Percentiles rank a stretch among this genome's conserved stretches.
Conservation (phyloP, 805 yeast genomes). For the Peterozyma toletana region DNA sequence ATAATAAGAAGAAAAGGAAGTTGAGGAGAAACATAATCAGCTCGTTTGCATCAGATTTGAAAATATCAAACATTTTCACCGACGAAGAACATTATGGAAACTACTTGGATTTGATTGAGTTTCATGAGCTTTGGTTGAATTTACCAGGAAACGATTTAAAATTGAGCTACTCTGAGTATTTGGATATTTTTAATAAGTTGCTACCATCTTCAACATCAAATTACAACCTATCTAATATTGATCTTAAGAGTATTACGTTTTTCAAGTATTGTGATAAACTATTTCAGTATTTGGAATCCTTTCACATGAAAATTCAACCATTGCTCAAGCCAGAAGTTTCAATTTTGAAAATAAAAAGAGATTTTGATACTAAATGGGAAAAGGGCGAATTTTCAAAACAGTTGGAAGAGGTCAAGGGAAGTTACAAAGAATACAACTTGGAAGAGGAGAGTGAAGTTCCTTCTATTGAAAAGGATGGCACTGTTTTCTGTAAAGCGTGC, state of each 20-base stretch:
- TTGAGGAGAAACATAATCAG: constrained; percentile 36
- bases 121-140: constrained; percentile 49
- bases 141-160: constrained; percentile 27
- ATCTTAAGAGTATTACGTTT: constrained; percentile 27
- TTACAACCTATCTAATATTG: constrained; percentile 12
- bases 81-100: constrained; percentile 61
- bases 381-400: constrained; percentile 6
- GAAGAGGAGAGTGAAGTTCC: background rate
- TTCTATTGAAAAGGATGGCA: constrained; percentile 14
- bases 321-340: constrained; percentile 31
- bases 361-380: constrained; percentile 6
- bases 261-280: constrained; percentile 36
- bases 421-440: constrained; percentile 11
- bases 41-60: constrained; percentile 39
- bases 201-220: too few species aligned
- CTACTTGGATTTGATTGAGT: constrained; percentile 46
- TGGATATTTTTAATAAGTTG: constrained; percentile 36
- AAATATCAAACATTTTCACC: constrained; percentile 42
- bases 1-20: constrained; percentile 15
- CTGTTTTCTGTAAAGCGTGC: constrained; percentile 56
- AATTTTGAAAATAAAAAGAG: constrained; percentile 16
- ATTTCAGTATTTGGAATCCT: constrained; percentile 40
- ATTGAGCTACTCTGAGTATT: constrained; percentile 41
- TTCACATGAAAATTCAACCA: constrained; percentile 41
- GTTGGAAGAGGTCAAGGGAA: constrained; percentile 10